Percentiles rank a stretch among this genome's conserved stretches.
Conservation (phyloP, 192 early-diverging fungal species). For the Backusella westeae region DNA sequence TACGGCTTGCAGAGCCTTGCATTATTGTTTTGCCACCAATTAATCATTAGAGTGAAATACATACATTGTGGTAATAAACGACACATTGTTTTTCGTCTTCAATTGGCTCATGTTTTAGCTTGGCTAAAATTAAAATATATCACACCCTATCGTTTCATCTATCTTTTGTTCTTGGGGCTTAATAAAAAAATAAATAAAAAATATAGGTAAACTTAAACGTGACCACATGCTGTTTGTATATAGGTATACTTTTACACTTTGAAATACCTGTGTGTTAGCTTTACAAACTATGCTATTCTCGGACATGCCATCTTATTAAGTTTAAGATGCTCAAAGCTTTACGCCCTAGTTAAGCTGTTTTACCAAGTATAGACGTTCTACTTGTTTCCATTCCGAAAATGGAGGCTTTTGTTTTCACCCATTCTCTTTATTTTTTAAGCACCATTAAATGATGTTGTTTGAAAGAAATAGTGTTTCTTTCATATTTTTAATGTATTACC, state of each 20-base stretch:
- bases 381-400: not conserved
- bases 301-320: not conserved
- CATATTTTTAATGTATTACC: not conserved
- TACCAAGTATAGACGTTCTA: not conserved
- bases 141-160: not conserved
- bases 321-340: not conserved
- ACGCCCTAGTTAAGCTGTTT: not conserved
- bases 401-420: not conserved
- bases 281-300: not conserved
- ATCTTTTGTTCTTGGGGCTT: not conserved
- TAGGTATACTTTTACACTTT: not conserved
- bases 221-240: not conserved
- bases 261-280: not conserved
- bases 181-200: not conserved
- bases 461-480: not conserved
- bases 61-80: not conserved
- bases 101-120: not conserved
- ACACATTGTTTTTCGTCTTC: not conserved
- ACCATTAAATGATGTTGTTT: not conserved
- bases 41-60: not conserved
- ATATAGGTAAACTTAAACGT: not conserved
- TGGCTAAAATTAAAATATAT: not conserved
- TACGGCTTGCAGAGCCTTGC: not conserved
- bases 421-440: not conserved
- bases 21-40: not conserved